phyloP scores from a whole-genome alignment of 768 basidiomycete genomes.

The Vishniacozyma victoriae region DNA sequence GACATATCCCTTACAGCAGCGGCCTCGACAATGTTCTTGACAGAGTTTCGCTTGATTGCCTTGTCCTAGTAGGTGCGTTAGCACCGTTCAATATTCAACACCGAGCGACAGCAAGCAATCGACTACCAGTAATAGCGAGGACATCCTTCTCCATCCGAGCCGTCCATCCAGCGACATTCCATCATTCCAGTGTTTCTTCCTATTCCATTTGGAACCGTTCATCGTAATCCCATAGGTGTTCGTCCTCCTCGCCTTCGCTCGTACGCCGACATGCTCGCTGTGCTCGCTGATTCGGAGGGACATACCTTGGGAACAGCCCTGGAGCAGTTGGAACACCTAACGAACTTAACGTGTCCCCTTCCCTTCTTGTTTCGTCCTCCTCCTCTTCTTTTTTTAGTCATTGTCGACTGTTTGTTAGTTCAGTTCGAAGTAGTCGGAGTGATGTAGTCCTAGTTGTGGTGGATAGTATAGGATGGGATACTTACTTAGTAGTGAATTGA shows the following conservation, averaged over 20 bases:
- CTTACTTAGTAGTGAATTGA: too few relatives aligned
- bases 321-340: conserved; percentile 99
- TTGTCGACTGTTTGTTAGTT: conserved; percentile 19
- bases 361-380: conserved; percentile 99
- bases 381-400: conserved; percentile 99
- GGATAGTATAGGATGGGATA: too few relatives aligned
- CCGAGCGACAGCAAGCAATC: neutral
- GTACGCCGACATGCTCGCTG: too few relatives aligned
- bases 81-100: too few relatives aligned
- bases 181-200: neutral
- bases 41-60: conserved; percentile 98
- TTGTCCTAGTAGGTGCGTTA: conserved; percentile 64
- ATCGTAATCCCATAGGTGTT: too few relatives aligned
- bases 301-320: conserved; percentile 74
- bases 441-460: too few relatives aligned
- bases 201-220: too few relatives aligned
- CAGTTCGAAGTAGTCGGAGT: too few relatives aligned
- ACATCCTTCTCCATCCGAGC: too few relatives aligned
- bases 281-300: too few relatives aligned
- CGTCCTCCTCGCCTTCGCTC: too few relatives aligned
- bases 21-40: conserved; percentile 99
- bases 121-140: too few relatives aligned
- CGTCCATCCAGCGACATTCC: neutral
- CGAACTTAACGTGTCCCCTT: conserved; percentile 87
- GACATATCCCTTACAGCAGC: conserved; percentile 96